Percentiles rank a stretch among this genome's conserved stretches.
These are phyloP conservation scores for Tuctoria greenei DNA, from an alignment of 176 grass and related monocot genomes.

Conservation along the genomic window DNA sequence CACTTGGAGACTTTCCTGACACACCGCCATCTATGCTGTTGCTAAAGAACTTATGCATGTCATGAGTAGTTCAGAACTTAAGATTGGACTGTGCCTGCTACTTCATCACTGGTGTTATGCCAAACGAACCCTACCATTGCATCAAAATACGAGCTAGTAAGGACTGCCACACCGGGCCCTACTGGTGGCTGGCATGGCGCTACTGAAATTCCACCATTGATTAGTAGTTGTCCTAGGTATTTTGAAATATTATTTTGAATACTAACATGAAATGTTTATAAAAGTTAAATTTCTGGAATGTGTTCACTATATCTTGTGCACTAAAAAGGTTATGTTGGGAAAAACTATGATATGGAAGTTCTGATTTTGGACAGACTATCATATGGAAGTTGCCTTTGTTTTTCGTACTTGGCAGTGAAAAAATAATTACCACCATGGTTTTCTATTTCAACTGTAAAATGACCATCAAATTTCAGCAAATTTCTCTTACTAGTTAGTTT, in stretches of 20 bases:
- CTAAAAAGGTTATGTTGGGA: background rate
- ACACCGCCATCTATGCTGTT: background rate
- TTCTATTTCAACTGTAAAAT: constrained; percentile 12
- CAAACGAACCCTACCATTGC: background rate
- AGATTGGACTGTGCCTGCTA: background rate
- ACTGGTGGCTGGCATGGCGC: background rate
- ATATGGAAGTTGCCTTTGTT: background rate
- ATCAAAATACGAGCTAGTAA: background rate
- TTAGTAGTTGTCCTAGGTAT: background rate
- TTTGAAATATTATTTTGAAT: background rate
- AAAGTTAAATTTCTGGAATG: background rate
- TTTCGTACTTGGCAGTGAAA: background rate
- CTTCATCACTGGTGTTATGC: background rate
- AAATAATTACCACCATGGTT: background rate
- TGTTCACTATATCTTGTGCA: background rate
- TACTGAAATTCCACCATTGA: background rate
- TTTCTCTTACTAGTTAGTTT: background rate
- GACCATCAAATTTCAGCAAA: background rate
- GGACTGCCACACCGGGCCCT: background rate
- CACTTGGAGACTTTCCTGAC: no score
- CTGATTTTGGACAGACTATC: background rate
- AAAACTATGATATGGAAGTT: background rate
- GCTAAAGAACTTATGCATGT: background rate
- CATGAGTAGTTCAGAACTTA: background rate
- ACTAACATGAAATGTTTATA: background rate